Evolutionary conservation across 805 yeast species (phyloP).

Genomic region (Candida tibetensis): DNA sequence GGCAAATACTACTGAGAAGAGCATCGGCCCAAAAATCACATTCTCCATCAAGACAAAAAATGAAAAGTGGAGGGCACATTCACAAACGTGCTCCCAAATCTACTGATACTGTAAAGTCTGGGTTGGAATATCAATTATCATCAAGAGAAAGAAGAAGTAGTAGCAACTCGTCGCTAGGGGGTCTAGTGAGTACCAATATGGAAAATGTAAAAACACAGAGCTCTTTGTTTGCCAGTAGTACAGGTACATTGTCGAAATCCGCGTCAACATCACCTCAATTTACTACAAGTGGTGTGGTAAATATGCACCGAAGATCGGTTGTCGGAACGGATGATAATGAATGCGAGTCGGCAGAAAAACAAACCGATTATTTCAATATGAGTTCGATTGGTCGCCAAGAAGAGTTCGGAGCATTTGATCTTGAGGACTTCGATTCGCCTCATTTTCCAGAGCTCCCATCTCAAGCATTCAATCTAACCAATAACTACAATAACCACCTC

Average conservation of each 20-base stretch:
- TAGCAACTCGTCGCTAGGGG: background rate
- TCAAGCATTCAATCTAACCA: conserved; percentile 3
- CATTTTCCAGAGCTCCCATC: conserved; percentile 4
- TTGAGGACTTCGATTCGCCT: conserved; percentile 3
- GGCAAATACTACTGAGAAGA: conserved; percentile 4
- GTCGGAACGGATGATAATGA: background rate
- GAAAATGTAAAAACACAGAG: background rate
- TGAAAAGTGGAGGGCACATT: conserved; percentile 17
- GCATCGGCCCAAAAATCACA: conserved; percentile 6
- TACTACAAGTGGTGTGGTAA: too few species aligned
- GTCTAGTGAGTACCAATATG: background rate
- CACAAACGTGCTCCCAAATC: conserved; percentile 13
- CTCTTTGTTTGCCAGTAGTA: background rate
- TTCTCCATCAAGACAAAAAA: conserved; percentile 11
- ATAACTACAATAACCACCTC: too few species aligned
- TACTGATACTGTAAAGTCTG: conserved; percentile 3
- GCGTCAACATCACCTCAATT: too few species aligned
- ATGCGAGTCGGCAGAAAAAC: background rate
- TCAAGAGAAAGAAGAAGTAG: conserved; percentile 2
- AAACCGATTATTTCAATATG: too few species aligned
- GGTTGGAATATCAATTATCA: background rate
- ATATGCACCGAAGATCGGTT: too few species aligned
- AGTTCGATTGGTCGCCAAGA: too few species aligned
- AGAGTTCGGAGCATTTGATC: conserved; percentile 1
- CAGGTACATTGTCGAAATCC: too few species aligned